Base-by-base conservation (phyloP, 768 basidiomycete genomes). In the Tubosaeta brunneosetosa region DNA sequence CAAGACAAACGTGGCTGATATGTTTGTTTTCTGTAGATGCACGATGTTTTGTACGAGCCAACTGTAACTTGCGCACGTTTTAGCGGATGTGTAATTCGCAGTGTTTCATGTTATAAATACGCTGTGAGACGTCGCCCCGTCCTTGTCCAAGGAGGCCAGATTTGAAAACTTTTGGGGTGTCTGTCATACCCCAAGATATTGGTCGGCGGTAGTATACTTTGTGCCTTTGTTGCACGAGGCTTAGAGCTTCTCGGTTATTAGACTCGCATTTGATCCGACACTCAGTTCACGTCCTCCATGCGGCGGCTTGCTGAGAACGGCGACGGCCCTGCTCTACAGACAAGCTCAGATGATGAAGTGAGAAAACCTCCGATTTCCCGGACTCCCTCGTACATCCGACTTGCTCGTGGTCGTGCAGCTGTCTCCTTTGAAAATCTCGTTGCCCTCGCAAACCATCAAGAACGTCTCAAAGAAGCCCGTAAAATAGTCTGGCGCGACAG, bases 391-490 rank as follows among this genome's bases (percentile, higher is more conserved):
- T 74, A 79, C 57, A 75, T 81, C 49, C 71, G 74, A 6, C 75
- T 84, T 57, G 74, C 78, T 1, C 83, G 83, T 73, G 60, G 63
- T 13, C 70, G 74, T 33, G 80, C 85, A 4, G 82, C 87, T 73
- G 77, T 80, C 9, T 91, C 88, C 0, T 92, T 92, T 59, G 89
- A 92, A 65, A 90, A 88, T 62, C 74, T 94, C 8, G 85, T 91
- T 19, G 87, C 86, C 13, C 76, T 94, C 50, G 91, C 91, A 5
- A 91, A 91, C 69, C 83, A 88, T 67, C 85, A 90, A 65, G 88
- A 92, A 55, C 75, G 81, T 2, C 73, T 92, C 31, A 78, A 71
- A 55, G 83, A 83, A 50, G 88, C 90, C 1, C 77, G 86, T 50
- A 88, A 82, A 66, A 85, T 91, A 69, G 81, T 93, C 3, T 90